phyloP scores from a whole-genome alignment of 176 grass and related monocot species.

The Oryza australiensis region DNA sequence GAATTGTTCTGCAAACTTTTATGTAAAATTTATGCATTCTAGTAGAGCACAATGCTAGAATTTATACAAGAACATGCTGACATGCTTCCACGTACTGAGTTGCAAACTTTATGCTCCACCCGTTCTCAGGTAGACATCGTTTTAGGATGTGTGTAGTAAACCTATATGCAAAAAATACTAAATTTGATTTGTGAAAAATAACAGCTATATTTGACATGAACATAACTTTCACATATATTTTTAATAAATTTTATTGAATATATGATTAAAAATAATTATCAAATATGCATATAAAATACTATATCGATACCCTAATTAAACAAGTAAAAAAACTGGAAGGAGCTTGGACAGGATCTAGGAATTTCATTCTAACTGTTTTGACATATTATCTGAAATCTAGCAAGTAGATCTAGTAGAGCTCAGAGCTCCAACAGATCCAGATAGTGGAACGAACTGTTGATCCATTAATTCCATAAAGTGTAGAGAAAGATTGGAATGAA shows the following conservation, averaged over 20 bases:
- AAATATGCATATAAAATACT: not conserved
- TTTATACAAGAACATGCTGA: not conserved
- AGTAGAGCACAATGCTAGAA: not conserved
- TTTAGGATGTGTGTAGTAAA: not conserved
- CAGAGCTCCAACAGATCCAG: not conserved
- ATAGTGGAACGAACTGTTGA: not conserved
- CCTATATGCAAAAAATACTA: not conserved
- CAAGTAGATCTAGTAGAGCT: too few species aligned
- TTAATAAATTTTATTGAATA: not conserved
- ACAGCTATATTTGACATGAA: not conserved
- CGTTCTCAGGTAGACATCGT: not conserved
- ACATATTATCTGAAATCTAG: slow-evolving; percentile 2
- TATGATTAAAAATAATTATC: not conserved
- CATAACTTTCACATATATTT: not conserved
- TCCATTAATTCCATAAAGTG: not conserved
- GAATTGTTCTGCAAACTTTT: not conserved
- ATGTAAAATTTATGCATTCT: not conserved
- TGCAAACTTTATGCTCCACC: not conserved
- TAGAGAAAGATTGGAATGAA: not conserved
- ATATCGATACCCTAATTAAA: not conserved
- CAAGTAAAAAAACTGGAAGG: not conserved
- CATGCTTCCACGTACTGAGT: not conserved
- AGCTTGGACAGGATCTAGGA: not conserved
- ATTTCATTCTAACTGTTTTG: not conserved
- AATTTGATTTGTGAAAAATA: not conserved